Percentiles rank a stretch among this genome's conserved stretches.
These are phyloP conservation scores for Poteriospumella lacustris DNA, from an alignment of 108 stramenopile genomes.

Conservation along the genomic window DNA sequence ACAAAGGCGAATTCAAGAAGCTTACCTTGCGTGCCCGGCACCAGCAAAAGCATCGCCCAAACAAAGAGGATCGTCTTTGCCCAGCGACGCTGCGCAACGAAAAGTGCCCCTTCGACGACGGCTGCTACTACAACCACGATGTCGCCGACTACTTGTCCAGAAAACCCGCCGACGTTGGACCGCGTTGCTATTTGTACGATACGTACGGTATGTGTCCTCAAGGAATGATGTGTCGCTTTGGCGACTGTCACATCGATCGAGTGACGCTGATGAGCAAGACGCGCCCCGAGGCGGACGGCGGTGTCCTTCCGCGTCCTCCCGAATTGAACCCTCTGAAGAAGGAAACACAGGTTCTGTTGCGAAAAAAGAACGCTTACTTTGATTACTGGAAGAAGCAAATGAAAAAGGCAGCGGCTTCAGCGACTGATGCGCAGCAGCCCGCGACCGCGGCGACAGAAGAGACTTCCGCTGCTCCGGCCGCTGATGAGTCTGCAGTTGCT, in stretches of 20 bases:
- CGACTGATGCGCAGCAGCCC: too few species aligned
- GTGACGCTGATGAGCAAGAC: slow-evolving; percentile 63
- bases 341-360: slow-evolving; percentile 56
- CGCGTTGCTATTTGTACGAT: slow-evolving; percentile 12
- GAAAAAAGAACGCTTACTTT: slow-evolving; percentile 68
- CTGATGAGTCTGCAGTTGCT: too few species aligned
- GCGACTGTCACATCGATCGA: slow-evolving; percentile 60
- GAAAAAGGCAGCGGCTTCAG: too few species aligned
- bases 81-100: neutral
- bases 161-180: slow-evolving; percentile 30
- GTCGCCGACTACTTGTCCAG: slow-evolving; percentile 36
- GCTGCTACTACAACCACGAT: slow-evolving; percentile 75
- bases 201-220: slow-evolving; percentile 29
- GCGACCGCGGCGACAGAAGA: too few species aligned
- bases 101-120: slow-evolving; percentile 19
- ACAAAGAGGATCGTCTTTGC: slow-evolving; percentile 5
- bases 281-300: slow-evolving; percentile 27
- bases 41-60: neutral
- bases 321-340: slow-evolving; percentile 30
- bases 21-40: neutral
- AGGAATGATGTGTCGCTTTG: slow-evolving; percentile 34
- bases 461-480: too few species aligned
- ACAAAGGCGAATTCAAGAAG: neutral
- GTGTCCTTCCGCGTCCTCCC: neutral
- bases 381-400: too few species aligned